Percentiles rank a stretch among this genome's conserved stretches.
phyloP scores from a whole-genome alignment of 2,329 filamentous ascomycete genomes.

The Allantophomopsis cytisporea region DNA sequence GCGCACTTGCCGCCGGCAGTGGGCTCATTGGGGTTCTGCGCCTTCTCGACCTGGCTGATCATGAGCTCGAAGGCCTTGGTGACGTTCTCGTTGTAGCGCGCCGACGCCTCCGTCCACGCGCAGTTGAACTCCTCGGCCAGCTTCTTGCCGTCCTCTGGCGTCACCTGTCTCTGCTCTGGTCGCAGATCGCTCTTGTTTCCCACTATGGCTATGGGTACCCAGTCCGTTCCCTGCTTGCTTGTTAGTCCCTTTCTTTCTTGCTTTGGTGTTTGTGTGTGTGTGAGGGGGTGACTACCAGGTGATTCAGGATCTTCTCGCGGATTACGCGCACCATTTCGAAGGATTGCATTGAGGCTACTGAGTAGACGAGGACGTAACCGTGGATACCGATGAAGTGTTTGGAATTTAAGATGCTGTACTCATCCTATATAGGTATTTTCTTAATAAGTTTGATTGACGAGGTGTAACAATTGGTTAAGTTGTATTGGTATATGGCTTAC shows the following conservation, averaged over 20 bases:
- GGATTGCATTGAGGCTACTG: slow-evolving; percentile 83
- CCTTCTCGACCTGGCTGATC: slow-evolving; percentile 89
- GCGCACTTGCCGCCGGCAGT: slow-evolving; percentile 67
- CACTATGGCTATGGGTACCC: slow-evolving; percentile 85
- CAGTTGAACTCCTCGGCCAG: slow-evolving; percentile 80
- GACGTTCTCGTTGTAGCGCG: slow-evolving; percentile 89
- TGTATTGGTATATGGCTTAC: slow-evolving; percentile 27
- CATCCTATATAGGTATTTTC: slow-evolving; percentile 46
- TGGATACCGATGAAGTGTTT: slow-evolving; percentile 99
- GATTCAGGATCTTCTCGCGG: slow-evolving; percentile 92
- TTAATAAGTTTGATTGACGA: too few relatives aligned
- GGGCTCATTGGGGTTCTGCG: slow-evolving; percentile 78
- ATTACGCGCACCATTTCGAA: slow-evolving; percentile 98
- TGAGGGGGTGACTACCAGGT: too few relatives aligned
- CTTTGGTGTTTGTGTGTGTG: too few relatives aligned
- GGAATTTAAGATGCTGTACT: slow-evolving; percentile 95
- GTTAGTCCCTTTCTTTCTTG: too few relatives aligned
- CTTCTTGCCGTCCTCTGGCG: slow-evolving; percentile 70
- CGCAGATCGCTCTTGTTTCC: slow-evolving; percentile 95
- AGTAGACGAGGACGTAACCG: slow-evolving; percentile 97
- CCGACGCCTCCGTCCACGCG: slow-evolving; percentile 89
- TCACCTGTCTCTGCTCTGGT: slow-evolving; percentile 86
- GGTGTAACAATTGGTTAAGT: slow-evolving; percentile 7
- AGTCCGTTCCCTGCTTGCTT: slow-evolving; percentile 66
- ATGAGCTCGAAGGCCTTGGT: slow-evolving; percentile 85